phyloP scores from a whole-genome alignment of 768 basidiomycete genomes.

The Dendrothele bispora region DNA sequence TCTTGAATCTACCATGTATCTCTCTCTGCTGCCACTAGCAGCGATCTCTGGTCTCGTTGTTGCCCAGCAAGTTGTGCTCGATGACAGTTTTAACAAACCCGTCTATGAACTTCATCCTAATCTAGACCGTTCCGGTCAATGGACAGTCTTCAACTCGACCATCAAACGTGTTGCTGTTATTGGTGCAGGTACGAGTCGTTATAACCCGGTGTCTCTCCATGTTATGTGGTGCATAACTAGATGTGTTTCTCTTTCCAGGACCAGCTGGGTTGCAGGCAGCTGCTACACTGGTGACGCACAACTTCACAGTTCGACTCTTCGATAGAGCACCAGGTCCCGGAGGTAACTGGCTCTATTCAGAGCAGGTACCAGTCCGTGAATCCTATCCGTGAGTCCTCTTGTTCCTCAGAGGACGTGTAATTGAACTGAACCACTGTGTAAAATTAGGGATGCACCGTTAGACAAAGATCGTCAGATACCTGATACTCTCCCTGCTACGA shows the following conservation, averaged over 20 bases:
- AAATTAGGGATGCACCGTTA: constrained; percentile 3
- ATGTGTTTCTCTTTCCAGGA: too few species aligned
- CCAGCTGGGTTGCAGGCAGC: constrained; percentile 16
- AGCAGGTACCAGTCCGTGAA: constrained; percentile 16
- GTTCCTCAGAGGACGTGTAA: not conserved
- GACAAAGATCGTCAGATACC: constrained; percentile 7
- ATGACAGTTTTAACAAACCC: too few species aligned
- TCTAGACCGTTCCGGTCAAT: too few species aligned
- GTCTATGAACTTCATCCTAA: too few species aligned
- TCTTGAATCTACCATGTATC: too few species aligned
- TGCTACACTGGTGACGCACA: not conserved
- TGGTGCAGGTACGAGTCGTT: constrained; percentile 4
- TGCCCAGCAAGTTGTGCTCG: too few species aligned
- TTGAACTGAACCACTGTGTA: not conserved
- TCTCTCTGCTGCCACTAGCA: too few species aligned
- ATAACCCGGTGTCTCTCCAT: not conserved
- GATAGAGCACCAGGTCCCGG: constrained; percentile 20
- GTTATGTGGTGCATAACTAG: not conserved
- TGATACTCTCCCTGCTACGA: constrained; percentile 8
- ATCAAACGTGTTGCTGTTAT: constrained; percentile 9
- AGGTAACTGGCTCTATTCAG: constrained; percentile 19
- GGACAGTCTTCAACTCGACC: constrained; percentile 7
- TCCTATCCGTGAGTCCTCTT: constrained; percentile 15
- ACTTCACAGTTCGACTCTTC: constrained; percentile 17
- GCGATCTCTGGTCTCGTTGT: too few species aligned